Percentiles rank a stretch among this genome's conserved stretches.
phyloP scores from a whole-genome alignment of 352 stramenopile species.

The Phytopythium aichiense region DNA sequence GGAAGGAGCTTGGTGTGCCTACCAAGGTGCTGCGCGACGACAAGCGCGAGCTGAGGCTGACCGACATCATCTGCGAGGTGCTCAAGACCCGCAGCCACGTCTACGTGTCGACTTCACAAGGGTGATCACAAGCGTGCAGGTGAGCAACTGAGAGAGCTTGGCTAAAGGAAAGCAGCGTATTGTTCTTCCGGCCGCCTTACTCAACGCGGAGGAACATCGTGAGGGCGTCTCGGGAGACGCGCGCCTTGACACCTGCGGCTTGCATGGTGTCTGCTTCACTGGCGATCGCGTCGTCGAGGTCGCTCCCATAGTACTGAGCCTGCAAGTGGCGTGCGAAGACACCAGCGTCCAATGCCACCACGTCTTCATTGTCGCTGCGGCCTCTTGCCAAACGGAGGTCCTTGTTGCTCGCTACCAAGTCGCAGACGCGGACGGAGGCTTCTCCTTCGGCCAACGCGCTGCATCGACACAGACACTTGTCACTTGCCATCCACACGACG shows the following conservation, averaged over 20 bases:
- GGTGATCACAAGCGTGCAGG: slow-evolving; percentile 10
- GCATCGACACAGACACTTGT: not conserved
- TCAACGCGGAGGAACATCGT: not conserved
- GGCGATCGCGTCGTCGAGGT: slow-evolving; percentile 2
- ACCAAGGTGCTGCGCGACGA: slow-evolving; percentile 36
- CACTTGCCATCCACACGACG: not conserved
- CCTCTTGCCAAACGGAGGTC: not conserved
- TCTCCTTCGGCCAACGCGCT: slow-evolving; percentile 15
- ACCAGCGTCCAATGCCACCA: slow-evolving; percentile 10
- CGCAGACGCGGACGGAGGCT: slow-evolving; percentile 12
- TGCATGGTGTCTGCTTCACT: not conserved
- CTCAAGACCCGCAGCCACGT: slow-evolving; percentile 53
- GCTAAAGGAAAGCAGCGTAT: not conserved
- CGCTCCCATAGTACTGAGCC: slow-evolving; percentile 24
- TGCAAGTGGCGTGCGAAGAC: slow-evolving; percentile 16
- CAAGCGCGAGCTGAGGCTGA: slow-evolving; percentile 41
- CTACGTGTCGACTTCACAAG: slow-evolving; percentile 55
- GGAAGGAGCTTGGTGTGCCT: slow-evolving; percentile 45
- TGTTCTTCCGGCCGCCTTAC: not conserved
- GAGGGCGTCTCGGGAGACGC: not conserved
- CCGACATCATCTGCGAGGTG: slow-evolving; percentile 68
- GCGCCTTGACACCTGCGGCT: not conserved
- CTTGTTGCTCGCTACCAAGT: slow-evolving; percentile 8
- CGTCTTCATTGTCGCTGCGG: not conserved
- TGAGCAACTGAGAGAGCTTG: no score